These are phyloP conservation scores for Cupressus sempervirens DNA, from an alignment of 75 land plant species.

Conservation along the genomic window DNA sequence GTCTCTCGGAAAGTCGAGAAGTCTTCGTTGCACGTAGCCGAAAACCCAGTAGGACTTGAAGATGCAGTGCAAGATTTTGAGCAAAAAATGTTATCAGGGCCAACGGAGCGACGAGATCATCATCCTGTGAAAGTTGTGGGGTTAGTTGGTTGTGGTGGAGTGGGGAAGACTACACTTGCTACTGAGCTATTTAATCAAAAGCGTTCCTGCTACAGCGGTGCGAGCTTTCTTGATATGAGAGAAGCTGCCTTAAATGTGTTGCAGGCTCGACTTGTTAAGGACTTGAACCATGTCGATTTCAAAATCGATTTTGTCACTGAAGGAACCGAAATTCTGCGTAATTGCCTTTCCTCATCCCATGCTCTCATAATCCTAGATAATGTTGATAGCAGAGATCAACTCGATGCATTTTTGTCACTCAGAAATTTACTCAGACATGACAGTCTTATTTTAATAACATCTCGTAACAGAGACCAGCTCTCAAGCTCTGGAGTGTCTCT, in stretches of 20 bases:
- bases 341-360: not conserved
- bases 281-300: not conserved
- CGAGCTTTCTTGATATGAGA: conserved; percentile 1
- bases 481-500: not conserved
- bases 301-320: too few relatives aligned
- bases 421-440: not conserved
- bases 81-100: not conserved
- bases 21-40: not conserved
- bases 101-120: too few relatives aligned
- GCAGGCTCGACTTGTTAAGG: not conserved
- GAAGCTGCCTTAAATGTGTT: not conserved
- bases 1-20: not conserved
- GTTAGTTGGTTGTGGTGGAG: not conserved
- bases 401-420: not conserved
- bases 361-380: conserved; percentile 4
- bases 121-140: not conserved
- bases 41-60: not conserved
- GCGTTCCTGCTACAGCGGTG: not conserved
- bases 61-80: not conserved
- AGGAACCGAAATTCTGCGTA: not conserved
- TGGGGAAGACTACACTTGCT: conserved; percentile 3
- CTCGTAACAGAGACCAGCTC: not conserved
- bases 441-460: conserved; percentile 7
- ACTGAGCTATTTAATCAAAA: not conserved
- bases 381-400: not conserved